Base-by-base conservation (phyloP, 139 green algal species). In the Chlorella ohadii region DNA sequence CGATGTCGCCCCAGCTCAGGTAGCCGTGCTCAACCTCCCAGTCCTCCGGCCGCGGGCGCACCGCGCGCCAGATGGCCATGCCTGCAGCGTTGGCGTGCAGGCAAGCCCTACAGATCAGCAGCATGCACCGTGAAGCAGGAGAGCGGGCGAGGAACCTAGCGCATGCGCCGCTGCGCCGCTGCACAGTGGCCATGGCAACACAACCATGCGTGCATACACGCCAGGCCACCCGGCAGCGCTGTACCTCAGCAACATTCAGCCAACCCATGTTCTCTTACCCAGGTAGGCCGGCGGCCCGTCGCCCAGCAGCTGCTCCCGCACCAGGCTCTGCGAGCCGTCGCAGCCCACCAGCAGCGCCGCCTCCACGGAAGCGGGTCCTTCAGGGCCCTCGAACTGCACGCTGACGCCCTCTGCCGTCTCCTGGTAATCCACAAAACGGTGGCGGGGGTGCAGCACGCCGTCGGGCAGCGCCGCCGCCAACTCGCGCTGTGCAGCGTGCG, bases 61-160 rank as follows among this genome's bases (percentile, higher is more conserved):
- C 74, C 1, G 74, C 74, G 23, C 74, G 74, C 74, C 74, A 81
- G 51, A 81, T 81, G 74, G 74, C 74, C 34, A 68, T 67, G 51
- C 74, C 74, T 81, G 74, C 74, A 31, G 59, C n/a, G n/a, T n/a
- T n/a, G n/a, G n/a, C n/a, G 25, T 9, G 31, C 59, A 31, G 59
- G 6, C 20, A 33, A 28, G 31, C 20, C 59, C n/a, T n/a, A 66
- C 1, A 33, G 22, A 31, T 33, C 22, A 31, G 59, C 23, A 33
- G 59, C 59, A 66, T 16, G 44, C 44, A 51, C 44, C 44, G 44
- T 51, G 7, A 51, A 16, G 44, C 44, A 51, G 44, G 9, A 9
- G 44, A 9, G 44, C 44, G 44, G 44, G 44, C 9, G 44, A 51
- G n/a, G n/a, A n/a, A n/a, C n/a, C n/a, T n/a, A n/a, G n/a, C n/a